Conservation (phyloP, 2,329 filamentous ascomycete species). For the Neofusicoccum sp. region DNA sequence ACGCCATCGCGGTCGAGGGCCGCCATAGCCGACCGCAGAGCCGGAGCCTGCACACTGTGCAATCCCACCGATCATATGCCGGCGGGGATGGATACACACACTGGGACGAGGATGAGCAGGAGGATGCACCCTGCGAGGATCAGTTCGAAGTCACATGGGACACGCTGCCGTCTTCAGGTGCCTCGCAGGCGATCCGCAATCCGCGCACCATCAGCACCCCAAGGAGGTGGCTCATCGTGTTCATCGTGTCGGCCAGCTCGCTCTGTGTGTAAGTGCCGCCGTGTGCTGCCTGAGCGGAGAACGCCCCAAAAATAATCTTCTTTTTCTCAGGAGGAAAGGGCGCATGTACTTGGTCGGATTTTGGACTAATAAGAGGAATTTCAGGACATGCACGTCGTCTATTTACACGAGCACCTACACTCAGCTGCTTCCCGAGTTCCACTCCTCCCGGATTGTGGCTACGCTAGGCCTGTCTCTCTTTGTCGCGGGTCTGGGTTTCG, state of each 20-base stretch:
- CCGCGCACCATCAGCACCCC: constrained; percentile 65
- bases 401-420: constrained; percentile 82
- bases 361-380: constrained; percentile 10
- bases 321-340: background rate
- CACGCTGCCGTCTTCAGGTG: constrained; percentile 63
- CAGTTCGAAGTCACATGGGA: constrained; percentile 76
- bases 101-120: constrained; percentile 29
- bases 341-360: constrained; percentile 6
- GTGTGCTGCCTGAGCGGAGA: constrained; percentile 10
- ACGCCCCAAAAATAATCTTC: constrained; percentile 14
- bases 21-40: background rate
- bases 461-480: constrained; percentile 80
- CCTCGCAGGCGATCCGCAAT: constrained; percentile 44
- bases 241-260: constrained; percentile 70
- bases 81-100: constrained; percentile 39
- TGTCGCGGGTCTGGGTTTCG: constrained; percentile 68
- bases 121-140: constrained; percentile 37
- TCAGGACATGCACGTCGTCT: constrained; percentile 78
- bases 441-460: constrained; percentile 67
- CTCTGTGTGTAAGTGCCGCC: constrained; percentile 72
- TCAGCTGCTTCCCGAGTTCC: constrained; percentile 74
- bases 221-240: constrained; percentile 77
- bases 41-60: constrained; percentile 13
- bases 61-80: constrained; percentile 29
- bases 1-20: background rate